Evolutionary conservation across 2,329 filamentous ascomycete species (phyloP), one percentile per base, ranked within the genome.

Genomic region (Trichoderma sp.): DNA sequence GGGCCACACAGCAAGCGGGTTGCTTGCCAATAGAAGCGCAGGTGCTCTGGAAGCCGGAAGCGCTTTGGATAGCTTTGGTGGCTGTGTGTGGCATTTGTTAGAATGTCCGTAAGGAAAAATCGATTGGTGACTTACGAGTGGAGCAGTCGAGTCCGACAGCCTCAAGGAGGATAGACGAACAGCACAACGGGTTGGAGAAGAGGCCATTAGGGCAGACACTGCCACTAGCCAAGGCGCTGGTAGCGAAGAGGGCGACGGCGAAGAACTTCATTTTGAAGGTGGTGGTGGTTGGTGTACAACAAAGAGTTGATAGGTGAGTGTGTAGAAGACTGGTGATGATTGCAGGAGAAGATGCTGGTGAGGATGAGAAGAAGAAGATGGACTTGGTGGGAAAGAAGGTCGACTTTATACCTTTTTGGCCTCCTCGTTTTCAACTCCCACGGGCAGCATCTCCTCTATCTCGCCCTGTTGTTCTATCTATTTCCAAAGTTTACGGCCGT

Each of bases 261-360:
- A 29, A 64, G 34, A 54, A 42, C 61, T 64, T 9, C 61, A 64
- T 64, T 25, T 64, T 64, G 61, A 64, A 53, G 1, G 58, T 53
- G 42, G 8, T 39, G 34, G 15, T 42, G 22, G 17, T 54, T 64
- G 59, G 19, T 56, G n/a, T 57, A 34, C 54, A 57, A 57, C 34
- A n/a, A 39, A 19, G 4, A 37, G 54, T 58, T 37, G 54, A 12
- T 17, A 19, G 32, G 27, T 5, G 19, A 3, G 4, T 25, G 34
- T 32, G n/a, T n/a, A 25, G 50, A 17, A 35, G 35, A 45, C 48
- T 10, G 53, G n/a, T 57, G 53, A 1, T 25, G 32, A n/a, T 2
- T 37, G 53, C 25, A 57, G 19, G 29, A 37, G 53, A 57, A 35
- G 29, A 34, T 25, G 53, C 2, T 57, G 32, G 25, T 57, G 53